Base-by-base conservation (phyloP, 441 rosid species). In the Viola pubescens region DNA sequence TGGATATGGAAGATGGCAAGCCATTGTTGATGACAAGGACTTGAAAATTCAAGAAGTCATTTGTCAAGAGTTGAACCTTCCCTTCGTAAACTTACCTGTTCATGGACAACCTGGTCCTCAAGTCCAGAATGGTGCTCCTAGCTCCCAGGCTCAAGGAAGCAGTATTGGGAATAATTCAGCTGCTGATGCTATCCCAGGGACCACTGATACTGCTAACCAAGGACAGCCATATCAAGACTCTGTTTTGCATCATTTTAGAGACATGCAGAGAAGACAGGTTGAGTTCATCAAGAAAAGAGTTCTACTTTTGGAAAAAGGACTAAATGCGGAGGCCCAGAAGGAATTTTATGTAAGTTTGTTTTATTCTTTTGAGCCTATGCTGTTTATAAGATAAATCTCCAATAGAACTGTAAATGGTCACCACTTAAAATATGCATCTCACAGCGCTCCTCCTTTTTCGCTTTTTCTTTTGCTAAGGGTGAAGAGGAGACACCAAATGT, bases 1-100 rank as follows among this genome's bases (percentile, higher is more conserved):
- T 71, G 99, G 99, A 54, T 94, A 90, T 54, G 99, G 99, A 76
- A 84, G 94, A 74, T 90, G 99, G 99, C 99, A 90, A 82, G 96
- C 97, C 48, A 94, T 94, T 64, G 88, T 90, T 64, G 97, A 94
- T 75, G 96, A 94, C 76, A 86, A 81, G 75, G 99, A 82, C 63
- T 70, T 90, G 80, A 81, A 73, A 77, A 71, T 94, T 67, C 97
- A 85, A 75, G 95, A 90, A 69, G 62, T 88, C 65, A 87, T 94
- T 63, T 88, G 95, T 77, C 87, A 83, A 71, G 99, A 90, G 74
- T 54, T 94, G 76, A 87, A 81, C 74, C 91, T 90, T 61, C 88
- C 90, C 41, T 68, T 73, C n/a, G 65, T 85, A 72, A 87, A 77
- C 72, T 73, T 83, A 64, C 85, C 95, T 55, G 70, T 77, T 65